Evolutionary conservation across 345 rosid species (phyloP).

Genomic region (Raphanus sativus): DNA sequence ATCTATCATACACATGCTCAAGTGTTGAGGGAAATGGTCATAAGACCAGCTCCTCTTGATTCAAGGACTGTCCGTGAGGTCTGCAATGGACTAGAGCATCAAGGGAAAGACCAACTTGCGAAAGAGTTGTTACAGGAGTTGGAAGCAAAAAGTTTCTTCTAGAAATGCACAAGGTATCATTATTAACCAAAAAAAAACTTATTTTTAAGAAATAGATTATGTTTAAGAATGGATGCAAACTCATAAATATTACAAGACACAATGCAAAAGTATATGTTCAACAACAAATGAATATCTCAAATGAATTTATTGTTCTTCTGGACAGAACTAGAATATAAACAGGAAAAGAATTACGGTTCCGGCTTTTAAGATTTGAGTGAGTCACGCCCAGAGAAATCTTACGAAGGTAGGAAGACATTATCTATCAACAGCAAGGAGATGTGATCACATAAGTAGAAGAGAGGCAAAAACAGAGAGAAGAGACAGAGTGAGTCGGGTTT

Average conservation of each 20-base stretch:
- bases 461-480: neutral
- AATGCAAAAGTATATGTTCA: slow-evolving; percentile 26
- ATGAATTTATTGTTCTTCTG: slow-evolving; percentile 8
- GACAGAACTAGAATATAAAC: slow-evolving; percentile 32
- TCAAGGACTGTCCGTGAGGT: slow-evolving; percentile 43
- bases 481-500: neutral
- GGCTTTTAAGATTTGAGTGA: slow-evolving; percentile 19
- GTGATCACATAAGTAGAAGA: neutral
- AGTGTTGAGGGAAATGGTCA: slow-evolving; percentile 59
- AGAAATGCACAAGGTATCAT: neutral
- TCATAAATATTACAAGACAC: slow-evolving; percentile 19
- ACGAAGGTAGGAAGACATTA: too few relatives aligned
- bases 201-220: slow-evolving; percentile 3
- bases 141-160: slow-evolving; percentile 35
- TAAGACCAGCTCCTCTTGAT: slow-evolving; percentile 49
- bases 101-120: slow-evolving; percentile 55
- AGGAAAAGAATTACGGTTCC: neutral
- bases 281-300: slow-evolving; percentile 34
- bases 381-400: neutral
- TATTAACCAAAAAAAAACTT: slow-evolving; percentile 1
- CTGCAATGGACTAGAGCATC: slow-evolving; percentile 46
- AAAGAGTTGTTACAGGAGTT: slow-evolving; percentile 42
- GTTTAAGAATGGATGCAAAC: slow-evolving; percentile 16
- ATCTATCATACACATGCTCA: too few relatives aligned
- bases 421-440: slow-evolving; percentile 12